Conservation (phyloP, 345 rosid genomes). For the Gossypium mustelinum region DNA sequence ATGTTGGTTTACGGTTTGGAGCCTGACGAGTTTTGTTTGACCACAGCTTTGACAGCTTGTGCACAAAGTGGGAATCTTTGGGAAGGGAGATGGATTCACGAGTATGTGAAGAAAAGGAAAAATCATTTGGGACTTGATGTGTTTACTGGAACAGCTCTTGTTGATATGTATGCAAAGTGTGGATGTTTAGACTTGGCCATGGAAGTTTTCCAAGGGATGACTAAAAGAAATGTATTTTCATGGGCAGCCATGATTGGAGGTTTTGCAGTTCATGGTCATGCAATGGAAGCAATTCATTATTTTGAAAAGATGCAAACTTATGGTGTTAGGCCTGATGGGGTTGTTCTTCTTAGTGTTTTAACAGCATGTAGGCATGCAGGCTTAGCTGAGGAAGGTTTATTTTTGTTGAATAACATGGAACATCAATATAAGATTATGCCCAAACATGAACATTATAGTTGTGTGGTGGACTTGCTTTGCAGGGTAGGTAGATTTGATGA, state of each 20-base stretch:
- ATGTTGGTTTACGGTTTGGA: conserved; percentile 43
- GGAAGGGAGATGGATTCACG: conserved; percentile 62
- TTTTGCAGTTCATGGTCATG: conserved; percentile 42
- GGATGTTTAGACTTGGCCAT: conserved; percentile 43
- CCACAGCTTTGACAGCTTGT: conserved; percentile 48
- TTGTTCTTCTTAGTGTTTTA: conserved; percentile 46
- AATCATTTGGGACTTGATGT: conserved; percentile 34
- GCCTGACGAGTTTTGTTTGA: conserved; percentile 50
- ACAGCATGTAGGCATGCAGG: conserved; percentile 59
- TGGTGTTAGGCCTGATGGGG: conserved; percentile 43
- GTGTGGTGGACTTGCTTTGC: conserved; percentile 56
- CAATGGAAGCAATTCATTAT: conserved; percentile 37
- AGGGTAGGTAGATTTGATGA: conserved; percentile 49
- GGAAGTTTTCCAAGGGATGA: conserved; percentile 43
- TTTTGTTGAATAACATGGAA: conserved; percentile 42
- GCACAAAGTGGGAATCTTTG: conserved; percentile 45
- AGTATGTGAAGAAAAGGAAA: conserved; percentile 32
- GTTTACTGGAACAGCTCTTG: conserved; percentile 47
- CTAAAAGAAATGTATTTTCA: conserved; percentile 41
- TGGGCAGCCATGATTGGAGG: conserved; percentile 61
- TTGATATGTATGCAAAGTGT: conserved; percentile 63
- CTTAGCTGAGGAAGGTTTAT: conserved; percentile 37
- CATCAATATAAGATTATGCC: conserved; percentile 33
- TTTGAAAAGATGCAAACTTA: conserved; percentile 44
- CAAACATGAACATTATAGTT: conserved; percentile 59